Evolutionary conservation across 1,284 basidiomycete genomes (phyloP), one percentile per base, ranked within the genome.

Genomic region (Puccinia novopanici): DNA sequence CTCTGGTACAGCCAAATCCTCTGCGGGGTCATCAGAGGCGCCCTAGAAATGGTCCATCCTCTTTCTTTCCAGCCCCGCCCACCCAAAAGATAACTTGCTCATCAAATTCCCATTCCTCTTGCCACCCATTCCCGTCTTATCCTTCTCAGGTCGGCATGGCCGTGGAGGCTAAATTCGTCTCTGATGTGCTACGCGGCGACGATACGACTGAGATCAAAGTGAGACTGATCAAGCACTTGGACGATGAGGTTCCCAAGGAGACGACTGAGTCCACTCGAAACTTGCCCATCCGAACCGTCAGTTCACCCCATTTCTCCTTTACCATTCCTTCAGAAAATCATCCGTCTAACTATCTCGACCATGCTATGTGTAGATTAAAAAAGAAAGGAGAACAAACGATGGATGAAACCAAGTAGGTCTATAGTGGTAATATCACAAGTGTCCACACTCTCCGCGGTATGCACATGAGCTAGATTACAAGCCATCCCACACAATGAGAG

Each of bases 1-100:
- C 87, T 99, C 48, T 97, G 94, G 94, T 99, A 95, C 86, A 94
- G 93, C 85, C 99, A 99, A 86, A 91, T 99, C 40, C 87, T 97
- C 0, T 96, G 94, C 83, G 97, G 97, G 3, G 96, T 99, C 0
- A 86, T 99, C 68, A 88, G 95, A 76, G 97, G 97, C 0, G 91
- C 95, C 34, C 86, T 99, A 72, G 97, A 99, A 87, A 99, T 99
- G 97, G 97, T 97, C 84, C 37, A n/a, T 34, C 45, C n/a, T 3
- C n/a, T 27, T 27, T 22, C 19, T 30, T 52, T 2, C 30, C n/a
- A 50, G 50, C 17, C 24, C n/a, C 48, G 10, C 42, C 9, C 34
- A 34, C 34, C 34, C 1, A 34, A 34, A 34, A 34, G 4, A 34
- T 24, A 70, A 61, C 30, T 24, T 34, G 48, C n/a, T 52, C 71